Conservation (phyloP, 352 stramenopile genomes). For the Globisporangium heterothallicum region DNA sequence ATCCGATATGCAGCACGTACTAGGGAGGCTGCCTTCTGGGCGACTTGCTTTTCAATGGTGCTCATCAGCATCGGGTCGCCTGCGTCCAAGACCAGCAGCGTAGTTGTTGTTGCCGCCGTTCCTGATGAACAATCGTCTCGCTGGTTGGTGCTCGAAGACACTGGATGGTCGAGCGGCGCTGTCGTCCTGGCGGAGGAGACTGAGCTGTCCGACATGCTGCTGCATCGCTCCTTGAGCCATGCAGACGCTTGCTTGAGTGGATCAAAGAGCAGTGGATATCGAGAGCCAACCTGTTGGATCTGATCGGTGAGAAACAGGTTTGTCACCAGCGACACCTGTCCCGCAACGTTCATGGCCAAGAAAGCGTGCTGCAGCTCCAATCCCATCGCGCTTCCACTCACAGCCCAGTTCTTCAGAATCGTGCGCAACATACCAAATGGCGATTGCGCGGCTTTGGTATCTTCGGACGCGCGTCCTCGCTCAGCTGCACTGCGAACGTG, state of each 20-base stretch:
- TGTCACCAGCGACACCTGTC: slow-evolving; percentile 22
- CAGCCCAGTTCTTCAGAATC: slow-evolving; percentile 17
- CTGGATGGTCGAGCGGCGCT: neutral
- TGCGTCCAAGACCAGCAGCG: slow-evolving; percentile 32
- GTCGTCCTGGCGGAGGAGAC: slow-evolving; percentile 3
- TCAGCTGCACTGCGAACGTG: no score
- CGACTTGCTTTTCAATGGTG: slow-evolving; percentile 39
- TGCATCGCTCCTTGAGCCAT: slow-evolving; percentile 37
- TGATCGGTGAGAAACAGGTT: slow-evolving; percentile 54
- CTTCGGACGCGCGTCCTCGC: no score
- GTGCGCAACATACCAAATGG: slow-evolving; percentile 13
- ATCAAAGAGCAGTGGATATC: slow-evolving; percentile 48
- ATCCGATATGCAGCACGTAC: slow-evolving; percentile 6
- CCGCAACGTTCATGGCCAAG: slow-evolving; percentile 15
- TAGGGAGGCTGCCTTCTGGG: slow-evolving; percentile 20
- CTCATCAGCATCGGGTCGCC: slow-evolving; percentile 30
- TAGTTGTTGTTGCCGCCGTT: neutral
- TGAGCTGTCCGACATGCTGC: neutral
- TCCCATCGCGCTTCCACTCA: slow-evolving; percentile 21
- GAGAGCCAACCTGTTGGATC: slow-evolving; percentile 32
- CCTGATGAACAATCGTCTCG: slow-evolving; percentile 9
- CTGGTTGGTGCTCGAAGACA: neutral
- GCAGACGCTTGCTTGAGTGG: slow-evolving; percentile 25
- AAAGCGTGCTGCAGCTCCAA: slow-evolving; percentile 28
- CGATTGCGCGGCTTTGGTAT: no score